These are phyloP conservation scores for Rhizophagus sp. DNA, from an alignment of 192 early-diverging fungal genomes.

Conservation along the genomic window DNA sequence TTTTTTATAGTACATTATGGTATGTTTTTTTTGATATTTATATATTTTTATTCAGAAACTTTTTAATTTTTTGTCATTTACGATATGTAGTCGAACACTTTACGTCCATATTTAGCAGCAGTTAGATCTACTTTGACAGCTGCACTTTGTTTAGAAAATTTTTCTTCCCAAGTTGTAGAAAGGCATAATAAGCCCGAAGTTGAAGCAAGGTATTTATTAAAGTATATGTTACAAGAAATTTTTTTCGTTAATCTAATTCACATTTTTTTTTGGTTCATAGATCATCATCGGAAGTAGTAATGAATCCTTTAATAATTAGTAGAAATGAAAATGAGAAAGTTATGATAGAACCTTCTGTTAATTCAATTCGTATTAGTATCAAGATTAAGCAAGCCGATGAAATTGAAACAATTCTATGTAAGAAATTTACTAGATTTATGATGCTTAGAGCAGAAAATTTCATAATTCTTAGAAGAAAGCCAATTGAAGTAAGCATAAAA, in stretches of 20 bases:
- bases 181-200: conserved; percentile 99
- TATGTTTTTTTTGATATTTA: not conserved
- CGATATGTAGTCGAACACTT: conserved; percentile 86
- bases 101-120: conserved; percentile 92
- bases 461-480: conserved; percentile 88
- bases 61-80: not conserved
- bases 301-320: conserved; percentile 84
- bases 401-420: conserved; percentile 89
- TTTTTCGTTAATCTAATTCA: not conserved
- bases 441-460: conserved; percentile 97
- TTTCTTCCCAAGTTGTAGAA: conserved; percentile 95
- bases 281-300: conserved; percentile 77
- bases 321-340: conserved; percentile 93
- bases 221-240: not conserved
- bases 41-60: not conserved
- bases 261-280: conserved; percentile 36
- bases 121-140: conserved; percentile 93
- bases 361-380: conserved; percentile 92
- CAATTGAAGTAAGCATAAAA: conserved; percentile 67
- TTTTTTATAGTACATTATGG: not conserved
- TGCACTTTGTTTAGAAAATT: conserved; percentile 95
- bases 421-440: conserved; percentile 98
- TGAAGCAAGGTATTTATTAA: conserved; percentile 70
- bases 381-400: conserved; percentile 98
- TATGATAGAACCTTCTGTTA: conserved; percentile 90